Percentiles rank a stretch among this genome's conserved stretches.
Evolutionary conservation across 1,284 basidiomycete species (phyloP).

Genomic region (Ustilago shanxiensis): DNA sequence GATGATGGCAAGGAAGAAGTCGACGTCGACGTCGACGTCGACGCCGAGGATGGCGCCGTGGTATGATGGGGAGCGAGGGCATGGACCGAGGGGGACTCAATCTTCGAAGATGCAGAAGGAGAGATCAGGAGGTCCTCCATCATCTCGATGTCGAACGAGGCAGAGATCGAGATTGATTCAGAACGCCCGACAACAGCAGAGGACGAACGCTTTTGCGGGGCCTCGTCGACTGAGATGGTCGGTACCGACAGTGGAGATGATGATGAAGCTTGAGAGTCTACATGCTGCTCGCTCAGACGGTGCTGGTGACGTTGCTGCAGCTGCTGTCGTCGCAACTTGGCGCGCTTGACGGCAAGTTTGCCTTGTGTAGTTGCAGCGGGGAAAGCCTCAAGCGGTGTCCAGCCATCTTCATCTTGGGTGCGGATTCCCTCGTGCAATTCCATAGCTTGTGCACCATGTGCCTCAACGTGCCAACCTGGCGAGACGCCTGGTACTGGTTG

Average conservation of each 20-base stretch:
- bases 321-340: slow-evolving; percentile 18
- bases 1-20: slow-evolving; percentile 5
- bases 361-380: slow-evolving; percentile 42
- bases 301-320: slow-evolving; percentile 15
- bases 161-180: neutral
- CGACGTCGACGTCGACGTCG: neutral
- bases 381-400: slow-evolving; percentile 53
- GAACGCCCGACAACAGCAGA: neutral
- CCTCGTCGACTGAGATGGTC: slow-evolving; percentile 15
- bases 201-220: neutral
- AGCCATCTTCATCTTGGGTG: slow-evolving; percentile 50
- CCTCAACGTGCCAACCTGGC: slow-evolving; percentile 59
- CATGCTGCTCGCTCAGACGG: neutral
- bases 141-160: slow-evolving; percentile 19
- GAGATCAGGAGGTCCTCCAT: slow-evolving; percentile 7
- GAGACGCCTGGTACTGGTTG: slow-evolving; percentile 49
- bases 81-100: neutral
- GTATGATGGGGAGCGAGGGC: neutral
- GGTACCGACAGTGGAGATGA: slow-evolving; percentile 6
- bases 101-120: neutral
- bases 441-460: slow-evolving; percentile 52
- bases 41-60: neutral
- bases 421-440: slow-evolving; percentile 48
- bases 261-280: neutral
- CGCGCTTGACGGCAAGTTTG: slow-evolving; percentile 34